Evolutionary conservation across 805 yeast species (phyloP), one percentile per base, ranked within the genome.

Genomic region (Wickerhamomyces kurtzmanii): DNA sequence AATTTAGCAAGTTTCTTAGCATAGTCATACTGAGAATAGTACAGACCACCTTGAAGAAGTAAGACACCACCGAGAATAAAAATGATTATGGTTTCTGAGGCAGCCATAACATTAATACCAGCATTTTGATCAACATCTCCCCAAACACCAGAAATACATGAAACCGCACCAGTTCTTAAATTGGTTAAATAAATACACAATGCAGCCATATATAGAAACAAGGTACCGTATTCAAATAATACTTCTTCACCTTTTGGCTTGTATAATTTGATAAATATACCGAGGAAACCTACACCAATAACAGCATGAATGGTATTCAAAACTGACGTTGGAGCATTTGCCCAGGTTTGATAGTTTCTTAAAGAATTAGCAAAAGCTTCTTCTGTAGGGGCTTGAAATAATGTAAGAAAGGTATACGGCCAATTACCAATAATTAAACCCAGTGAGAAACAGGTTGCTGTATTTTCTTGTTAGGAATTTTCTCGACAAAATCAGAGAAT

Each of bases 61-160:
- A 86, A 56, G n/a, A 86, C 81, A 39, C 96, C 96, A 14, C 72
- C 48, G 29, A 87, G 59, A 12, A 81, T 62, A 30, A 84, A 51
- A 7, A 81, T 71, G 40, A 83, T 64, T 64, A 89, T 77, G 21
- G 79, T 68, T 55, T 79, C 78, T 17, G 91, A 76, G 5, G 97
- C 96, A 22, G 91, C 96, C 46, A 91, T 71, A 22, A 91, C 95
- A 39, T 83, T 84, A 45, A 89, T 57, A 17, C 97, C 97, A 14
- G 94, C 83, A 35, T 65, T 65, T 50, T 70, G 74, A 45, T 82
- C 83, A 28, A 91, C 94, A 28, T 89, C 97, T 40, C 96, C 97
- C 97, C 97, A 89, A 34, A 73, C 63, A 24, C 86, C 87, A 32
- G 68, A 54, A 16, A 73, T 42, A 30, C 84, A 71, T 31, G 87